Evolutionary conservation across 2,329 filamentous ascomycete species (phyloP), one percentile per base, ranked within the genome.

Genomic region (Fusarium musae): DNA sequence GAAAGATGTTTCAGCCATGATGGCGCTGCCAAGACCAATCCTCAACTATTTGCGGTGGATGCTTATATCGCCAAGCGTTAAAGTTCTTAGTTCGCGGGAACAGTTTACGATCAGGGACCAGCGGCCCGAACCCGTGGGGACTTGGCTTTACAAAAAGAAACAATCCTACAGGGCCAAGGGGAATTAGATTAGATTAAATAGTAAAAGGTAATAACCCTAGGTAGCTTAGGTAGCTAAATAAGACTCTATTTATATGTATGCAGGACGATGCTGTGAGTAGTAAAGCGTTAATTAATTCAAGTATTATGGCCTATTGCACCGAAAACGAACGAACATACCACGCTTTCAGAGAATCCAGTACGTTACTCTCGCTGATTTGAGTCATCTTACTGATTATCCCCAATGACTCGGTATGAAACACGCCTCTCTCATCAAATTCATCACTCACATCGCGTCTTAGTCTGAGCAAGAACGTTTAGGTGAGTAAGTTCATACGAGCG

Each of bases 261-360:
- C 47, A 79, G 76, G 78, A 77, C 10, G 77, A 78, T 34, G 69
- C 60, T n/a, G 71, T 70, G 16, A 78, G 76, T 40, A 80, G 80
- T 47, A 80, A 79, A 0, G 75, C 73, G 0, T 82, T 81, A 6
- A 73, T 82, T n/a, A 71, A 75, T 21, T 82, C 82, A 2, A 84
- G 81, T 62, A 82, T 85, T 46, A 65, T 79, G 42, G 70, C 78
- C 10, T 82, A 81, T 70, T 80, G 82, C 9, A 75, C 79, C 15
- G 82, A 84, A 58, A 81, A 83, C 65, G 82, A 82, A 4, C 74
- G 83, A 21, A 83, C 81, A 1, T 84, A 83, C 43, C 81, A 84
- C 57, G 75, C 81, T 11, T 83, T 74, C 52, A 75, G 73, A 34
- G 77, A 79, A 30, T 75, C 74, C 1, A 80, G 79, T 80, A 53